A percentile compares a stretch with the other conserved stretches of the same genome.
These are phyloP conservation scores for Dissophora globulifera DNA, from an alignment of 192 early-diverging fungal species.

Conservation along the genomic window DNA sequence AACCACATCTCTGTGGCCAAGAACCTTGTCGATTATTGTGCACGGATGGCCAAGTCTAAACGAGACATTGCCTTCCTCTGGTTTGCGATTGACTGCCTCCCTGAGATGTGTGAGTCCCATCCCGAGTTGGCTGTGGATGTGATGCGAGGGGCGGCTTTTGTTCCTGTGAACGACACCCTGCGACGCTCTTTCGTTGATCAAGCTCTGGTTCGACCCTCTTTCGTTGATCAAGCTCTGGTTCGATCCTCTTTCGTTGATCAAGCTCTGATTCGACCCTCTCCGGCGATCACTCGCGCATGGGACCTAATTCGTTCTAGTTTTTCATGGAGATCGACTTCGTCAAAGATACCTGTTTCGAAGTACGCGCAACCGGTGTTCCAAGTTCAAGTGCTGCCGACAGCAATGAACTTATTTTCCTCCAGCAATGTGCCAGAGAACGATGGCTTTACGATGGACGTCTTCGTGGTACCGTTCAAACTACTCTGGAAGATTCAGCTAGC, in stretches of 20 bases:
- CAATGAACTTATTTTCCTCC: too few species aligned
- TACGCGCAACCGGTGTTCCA: too few species aligned
- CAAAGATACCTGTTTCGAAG: too few species aligned
- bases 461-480: conserved; percentile 11
- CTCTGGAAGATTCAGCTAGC: conserved; percentile 10
- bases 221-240: too few species aligned
- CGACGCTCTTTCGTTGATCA: too few species aligned
- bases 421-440: too few species aligned
- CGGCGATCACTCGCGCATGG: not conserved
- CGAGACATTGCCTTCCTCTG: not conserved
- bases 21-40: conserved; percentile 16
- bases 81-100: not conserved
- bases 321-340: too few species aligned
- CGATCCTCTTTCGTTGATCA: too few species aligned
- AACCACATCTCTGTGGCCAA: not conserved
- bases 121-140: not conserved
- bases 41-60: not conserved
- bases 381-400: too few species aligned
- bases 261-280: not conserved
- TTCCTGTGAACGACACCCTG: not conserved
- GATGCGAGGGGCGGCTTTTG: not conserved
- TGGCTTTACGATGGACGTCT: not conserved
- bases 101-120: not conserved
- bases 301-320: not conserved
- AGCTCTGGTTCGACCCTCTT: too few species aligned